Base-by-base conservation (phyloP, 139 green algal species). In the Bryopsis sp. region DNA sequence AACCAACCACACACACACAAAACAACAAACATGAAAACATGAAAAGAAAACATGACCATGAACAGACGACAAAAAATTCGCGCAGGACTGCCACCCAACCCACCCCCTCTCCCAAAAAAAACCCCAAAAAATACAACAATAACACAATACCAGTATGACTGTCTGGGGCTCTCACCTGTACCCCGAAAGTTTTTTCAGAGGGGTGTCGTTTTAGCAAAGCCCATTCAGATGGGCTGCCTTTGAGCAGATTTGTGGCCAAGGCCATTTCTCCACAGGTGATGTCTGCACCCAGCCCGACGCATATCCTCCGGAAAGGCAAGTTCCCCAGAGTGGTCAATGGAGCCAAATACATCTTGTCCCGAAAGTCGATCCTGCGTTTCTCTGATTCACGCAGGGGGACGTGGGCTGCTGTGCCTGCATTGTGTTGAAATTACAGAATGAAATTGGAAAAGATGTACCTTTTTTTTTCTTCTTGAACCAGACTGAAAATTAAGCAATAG, bases 271-370 rank as follows among this genome's bases (percentile, higher is more conserved):
- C 84, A 67, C 80, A 89, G 2, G 93, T 98, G 28, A 99, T 80
- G 67, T 99, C 94, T 2, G 81, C 88, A 2, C 94, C 94, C 8
- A 97, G 70, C 1, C 22, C 47, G 70, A 94, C 92, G 84, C 89
- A 97, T 38, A 98, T 50, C 3, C 92, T 81, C 29, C 75, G 80
- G 79, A 97, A 98, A 24, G 93, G 93, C 54, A 98, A 86, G 82
- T 98, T 98, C 72, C 93, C 92, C 26, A 94, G 88, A 3, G 94
- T 99, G 6, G 94, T 99, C 15, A 99, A 78, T 5, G 94, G 94
- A 2, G 94, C 94, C 35, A 98, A 80, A 70, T 95, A 95, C 5
- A 86, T 78, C 81, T 97, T 97, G 24, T 84, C 87, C 2, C 79
- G 60, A 33, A 96, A 89, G 75, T 96, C 89, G 11, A 97, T 26